Conservation (phyloP, 495 filamentous ascomycete genomes). For the Penicillium maclennaniae region DNA sequence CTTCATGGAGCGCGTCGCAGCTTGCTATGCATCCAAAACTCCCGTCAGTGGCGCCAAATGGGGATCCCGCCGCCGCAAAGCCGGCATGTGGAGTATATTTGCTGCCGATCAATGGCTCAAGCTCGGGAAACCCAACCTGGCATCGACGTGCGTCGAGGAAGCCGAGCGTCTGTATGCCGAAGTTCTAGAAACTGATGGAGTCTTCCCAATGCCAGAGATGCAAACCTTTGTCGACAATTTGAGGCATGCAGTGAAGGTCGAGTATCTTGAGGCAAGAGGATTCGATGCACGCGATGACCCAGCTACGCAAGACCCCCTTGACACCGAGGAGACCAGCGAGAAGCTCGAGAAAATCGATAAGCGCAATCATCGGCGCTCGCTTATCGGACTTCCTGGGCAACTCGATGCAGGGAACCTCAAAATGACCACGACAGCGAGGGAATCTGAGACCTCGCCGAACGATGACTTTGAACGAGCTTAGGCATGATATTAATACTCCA, state of each 20-base stretch:
- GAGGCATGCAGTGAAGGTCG: conserved; percentile 54
- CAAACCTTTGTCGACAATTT: conserved; percentile 58
- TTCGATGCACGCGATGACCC: conserved; percentile 32
- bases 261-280: conserved; percentile 39
- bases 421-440: conserved; percentile 24
- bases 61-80: conserved; percentile 72
- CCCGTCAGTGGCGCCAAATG: conserved; percentile 59
- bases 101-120: conserved; percentile 79
- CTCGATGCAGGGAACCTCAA: conserved; percentile 35
- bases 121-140: conserved; percentile 63
- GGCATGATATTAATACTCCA: conserved; percentile 19
- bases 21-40: conserved; percentile 73
- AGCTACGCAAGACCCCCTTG: conserved; percentile 23
- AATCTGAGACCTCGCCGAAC: conserved; percentile 31
- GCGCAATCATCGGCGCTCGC: conserved; percentile 39
- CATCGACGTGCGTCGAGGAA: conserved; percentile 66
- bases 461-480: conserved; percentile 53
- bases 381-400: conserved; percentile 35
- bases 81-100: conserved; percentile 84
- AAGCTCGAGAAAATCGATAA: conserved; percentile 47
- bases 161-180: conserved; percentile 65
- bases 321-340: conserved; percentile 63
- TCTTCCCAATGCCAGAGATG: conserved; percentile 55
- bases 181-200: conserved; percentile 52
- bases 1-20: conserved; percentile 75